A percentile compares a stretch with the other conserved stretches of the same genome.
phyloP scores from a whole-genome alignment of 192 early-diverging fungal genomes.

The Mortierella hygrophila region DNA sequence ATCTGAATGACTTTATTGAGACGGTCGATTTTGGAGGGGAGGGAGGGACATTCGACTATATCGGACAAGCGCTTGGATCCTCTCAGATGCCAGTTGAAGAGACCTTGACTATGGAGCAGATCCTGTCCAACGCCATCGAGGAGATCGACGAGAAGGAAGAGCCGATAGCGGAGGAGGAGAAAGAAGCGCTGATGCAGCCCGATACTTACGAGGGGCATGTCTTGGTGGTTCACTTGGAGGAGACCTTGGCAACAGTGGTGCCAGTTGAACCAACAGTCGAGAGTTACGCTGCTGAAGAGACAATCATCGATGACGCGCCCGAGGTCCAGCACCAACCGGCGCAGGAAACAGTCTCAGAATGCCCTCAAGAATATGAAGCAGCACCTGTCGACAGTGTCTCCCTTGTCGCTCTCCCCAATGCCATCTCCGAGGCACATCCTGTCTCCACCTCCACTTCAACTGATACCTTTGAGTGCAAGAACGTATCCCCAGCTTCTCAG shows the following conservation, averaged over 20 bases:
- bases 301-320: not conserved
- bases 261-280: not conserved
- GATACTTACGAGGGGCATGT: not conserved
- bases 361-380: not conserved
- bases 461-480: slow-evolving; percentile 9
- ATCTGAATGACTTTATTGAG: slow-evolving; percentile 21
- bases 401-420: not conserved
- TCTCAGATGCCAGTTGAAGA: slow-evolving; percentile 7
- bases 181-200: not conserved
- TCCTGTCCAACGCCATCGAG: not conserved
- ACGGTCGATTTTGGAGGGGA: slow-evolving; percentile 1
- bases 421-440: not conserved
- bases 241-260: not conserved
- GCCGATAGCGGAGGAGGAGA: not conserved
- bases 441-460: not conserved
- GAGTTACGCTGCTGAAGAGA: not conserved
- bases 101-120: not conserved
- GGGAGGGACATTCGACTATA: slow-evolving; percentile 9
- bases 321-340: not conserved
- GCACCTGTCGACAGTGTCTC: not conserved
- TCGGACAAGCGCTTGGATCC: not conserved
- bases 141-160: not conserved
- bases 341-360: not conserved
- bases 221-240: not conserved
- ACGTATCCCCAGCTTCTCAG: not conserved